A percentile compares a stretch with the other conserved stretches of the same genome.
phyloP scores from a whole-genome alignment of 2,329 filamentous ascomycete species.

The Pseudogymnoascus sp. region DNA sequence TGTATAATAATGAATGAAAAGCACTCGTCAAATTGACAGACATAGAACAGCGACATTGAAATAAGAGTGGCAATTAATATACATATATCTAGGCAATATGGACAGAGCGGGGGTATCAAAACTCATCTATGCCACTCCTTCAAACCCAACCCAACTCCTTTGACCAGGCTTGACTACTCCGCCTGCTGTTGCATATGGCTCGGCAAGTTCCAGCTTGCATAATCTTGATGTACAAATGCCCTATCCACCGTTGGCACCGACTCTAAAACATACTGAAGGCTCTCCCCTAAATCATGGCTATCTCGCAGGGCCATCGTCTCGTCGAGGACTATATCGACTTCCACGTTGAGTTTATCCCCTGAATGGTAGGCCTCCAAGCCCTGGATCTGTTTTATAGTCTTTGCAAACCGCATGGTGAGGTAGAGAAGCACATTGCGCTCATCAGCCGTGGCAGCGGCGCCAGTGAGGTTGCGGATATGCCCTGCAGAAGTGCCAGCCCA shows the following conservation, averaged over 20 bases:
- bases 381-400: slow-evolving; percentile 45
- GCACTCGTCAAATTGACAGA: not conserved
- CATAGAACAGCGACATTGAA: not conserved
- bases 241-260: slow-evolving; percentile 34
- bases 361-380: slow-evolving; percentile 49
- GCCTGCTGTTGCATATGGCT: slow-evolving; percentile 29
- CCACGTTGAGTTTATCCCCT: slow-evolving; percentile 54
- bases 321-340: slow-evolving; percentile 51
- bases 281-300: slow-evolving; percentile 53
- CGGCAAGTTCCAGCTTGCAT: slow-evolving; percentile 27
- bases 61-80: not conserved
- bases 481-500: slow-evolving; percentile 55
- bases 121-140: not conserved
- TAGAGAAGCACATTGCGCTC: slow-evolving; percentile 49
- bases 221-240: slow-evolving; percentile 34
- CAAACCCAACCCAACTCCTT: not conserved
- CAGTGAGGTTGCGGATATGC: slow-evolving; percentile 50
- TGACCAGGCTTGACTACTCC: not conserved
- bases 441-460: slow-evolving; percentile 44
- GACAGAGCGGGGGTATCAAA: not conserved
- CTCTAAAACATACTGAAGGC: slow-evolving; percentile 53
- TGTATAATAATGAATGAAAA: not conserved
- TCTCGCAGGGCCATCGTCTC: slow-evolving; percentile 42
- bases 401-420: slow-evolving; percentile 48
- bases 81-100: not conserved